These are phyloP conservation scores for Moricandia arvensis DNA, from an alignment of 345 rosid species.

Conservation along the genomic window DNA sequence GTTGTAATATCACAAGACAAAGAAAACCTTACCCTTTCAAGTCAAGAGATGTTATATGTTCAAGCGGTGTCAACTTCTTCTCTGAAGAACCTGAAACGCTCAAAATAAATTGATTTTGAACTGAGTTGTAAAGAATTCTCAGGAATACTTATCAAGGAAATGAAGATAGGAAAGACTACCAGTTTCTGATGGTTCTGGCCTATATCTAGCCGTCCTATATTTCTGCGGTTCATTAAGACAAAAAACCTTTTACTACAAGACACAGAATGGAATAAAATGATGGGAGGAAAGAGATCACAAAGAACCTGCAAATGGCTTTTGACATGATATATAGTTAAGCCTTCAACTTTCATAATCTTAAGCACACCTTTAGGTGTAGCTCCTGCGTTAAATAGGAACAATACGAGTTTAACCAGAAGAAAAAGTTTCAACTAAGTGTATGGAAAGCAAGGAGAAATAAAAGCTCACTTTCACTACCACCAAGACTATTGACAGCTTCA, in stretches of 20 bases:
- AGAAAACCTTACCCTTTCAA: slow-evolving; percentile 65
- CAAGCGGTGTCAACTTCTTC: slow-evolving; percentile 67
- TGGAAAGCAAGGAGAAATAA: slow-evolving; percentile 1
- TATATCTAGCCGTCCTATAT: slow-evolving; percentile 88
- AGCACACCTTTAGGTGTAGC: slow-evolving; percentile 97
- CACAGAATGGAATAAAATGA: not conserved
- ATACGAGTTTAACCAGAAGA: slow-evolving; percentile 6
- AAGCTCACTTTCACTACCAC: slow-evolving; percentile 85
- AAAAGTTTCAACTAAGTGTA: not conserved
- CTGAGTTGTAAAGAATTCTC: not conserved
- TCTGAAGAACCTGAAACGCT: slow-evolving; percentile 65
- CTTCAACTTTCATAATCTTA: slow-evolving; percentile 80
- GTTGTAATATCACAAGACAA: slow-evolving; percentile 2
- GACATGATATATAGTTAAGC: slow-evolving; percentile 93
- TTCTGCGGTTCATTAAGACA: slow-evolving; percentile 54
- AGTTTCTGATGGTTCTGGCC: slow-evolving; percentile 73
- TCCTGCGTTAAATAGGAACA: slow-evolving; percentile 41
- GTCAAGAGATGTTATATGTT: slow-evolving; percentile 75
- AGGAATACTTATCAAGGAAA: not conserved
- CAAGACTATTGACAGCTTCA: slow-evolving; percentile 89
- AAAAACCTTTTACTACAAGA: not conserved
- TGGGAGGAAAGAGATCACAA: not conserved
- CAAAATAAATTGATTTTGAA: not conserved
- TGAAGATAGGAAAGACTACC: slow-evolving; percentile 3
- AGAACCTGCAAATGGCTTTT: slow-evolving; percentile 96